Evolutionary conservation across 2,329 filamentous ascomycete species (phyloP), one percentile per base, ranked within the genome.

Genomic region (Colletotrichum zoysiae): DNA sequence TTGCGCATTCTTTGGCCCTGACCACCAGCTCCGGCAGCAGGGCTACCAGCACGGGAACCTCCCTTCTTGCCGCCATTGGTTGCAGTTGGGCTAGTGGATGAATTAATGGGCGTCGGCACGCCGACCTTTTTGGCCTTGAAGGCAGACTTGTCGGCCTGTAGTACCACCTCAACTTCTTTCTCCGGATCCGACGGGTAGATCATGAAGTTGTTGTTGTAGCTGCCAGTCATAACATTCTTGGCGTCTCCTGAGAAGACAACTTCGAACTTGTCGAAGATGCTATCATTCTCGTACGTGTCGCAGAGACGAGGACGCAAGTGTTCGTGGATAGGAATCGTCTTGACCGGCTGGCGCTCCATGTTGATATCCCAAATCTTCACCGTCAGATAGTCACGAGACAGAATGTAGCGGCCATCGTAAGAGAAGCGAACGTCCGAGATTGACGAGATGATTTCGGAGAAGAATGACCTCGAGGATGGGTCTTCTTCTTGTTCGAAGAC

Each of bases 161-260:
- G 86, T 58, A 99, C 96, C 59, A 99, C 95, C 82, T 99, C 96
- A 3, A 95, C 95, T 81, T 99, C 96, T 84, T 97, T 97, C 76
- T 95, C 94, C 8, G 95, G 93, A 78, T 98, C 95, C 35, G 95
- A 96, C 5, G 96, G 96, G 82, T 98, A 99, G 79, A 99, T 99
- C 96, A 99, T 99, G 87, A 99, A 98, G 86, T 99, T 99, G 86
- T 99, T 99, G 88, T 99, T 99, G 87, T 99, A 99, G 81, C 95
- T 98, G 77, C 96, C 96, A 7, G 96, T 99, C 96, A 99, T 99
- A 76, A 98, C 96, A 78, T 99, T 98, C 88, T 97, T 97, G 50
- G 95, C 94, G 82, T 98, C 95, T 33, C 96, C 96, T 2, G 95
- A 98, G 85, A 99, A 99, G 64, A 98, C 95, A 53, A 99, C 96